Evolutionary conservation across 176 grass and related monocot species (phyloP).

Genomic region (Secale cereale): DNA sequence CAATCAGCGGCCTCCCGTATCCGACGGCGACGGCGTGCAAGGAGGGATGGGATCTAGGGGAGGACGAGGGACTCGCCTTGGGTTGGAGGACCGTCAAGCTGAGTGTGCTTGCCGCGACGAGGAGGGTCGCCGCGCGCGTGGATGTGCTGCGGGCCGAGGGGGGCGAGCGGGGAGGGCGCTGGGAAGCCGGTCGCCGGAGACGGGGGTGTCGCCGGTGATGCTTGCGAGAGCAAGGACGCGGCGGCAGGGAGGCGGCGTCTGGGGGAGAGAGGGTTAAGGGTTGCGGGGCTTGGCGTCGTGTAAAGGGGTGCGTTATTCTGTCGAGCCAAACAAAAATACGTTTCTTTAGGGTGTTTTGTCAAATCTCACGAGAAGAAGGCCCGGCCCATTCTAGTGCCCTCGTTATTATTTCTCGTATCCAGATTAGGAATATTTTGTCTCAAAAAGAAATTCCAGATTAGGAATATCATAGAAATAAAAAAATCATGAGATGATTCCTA

Average conservation of each 20-base stretch:
- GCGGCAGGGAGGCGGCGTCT: not conserved
- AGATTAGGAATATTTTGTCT: too few relatives aligned
- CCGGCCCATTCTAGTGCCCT: too few relatives aligned
- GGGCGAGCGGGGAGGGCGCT: not conserved
- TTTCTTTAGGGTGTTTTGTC: too few relatives aligned
- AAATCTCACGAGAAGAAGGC: too few relatives aligned
- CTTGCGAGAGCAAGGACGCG: not conserved
- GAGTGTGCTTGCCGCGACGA: not conserved
- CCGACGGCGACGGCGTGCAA: not conserved
- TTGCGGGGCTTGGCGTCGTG: not conserved
- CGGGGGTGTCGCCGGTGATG: not conserved
- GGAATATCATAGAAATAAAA: too few relatives aligned
- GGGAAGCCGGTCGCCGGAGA: not conserved
- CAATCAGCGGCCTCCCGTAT: not conserved
- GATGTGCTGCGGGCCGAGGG: not conserved
- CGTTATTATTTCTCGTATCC: too few relatives aligned
- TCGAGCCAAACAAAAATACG: too few relatives aligned
- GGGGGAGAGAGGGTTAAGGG: not conserved
- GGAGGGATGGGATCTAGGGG: not conserved
- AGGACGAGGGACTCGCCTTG: not conserved
- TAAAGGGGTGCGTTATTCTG: not conserved
- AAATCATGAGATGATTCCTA: too few relatives aligned
- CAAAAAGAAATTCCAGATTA: too few relatives aligned
- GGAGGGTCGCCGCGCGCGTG: not conserved
- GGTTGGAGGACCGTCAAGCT: not conserved